A percentile compares a stretch with the other conserved stretches of the same genome.
phyloP scores from a whole-genome alignment of 202 grass and related monocot species.

The Eragrostis tef region DNA sequence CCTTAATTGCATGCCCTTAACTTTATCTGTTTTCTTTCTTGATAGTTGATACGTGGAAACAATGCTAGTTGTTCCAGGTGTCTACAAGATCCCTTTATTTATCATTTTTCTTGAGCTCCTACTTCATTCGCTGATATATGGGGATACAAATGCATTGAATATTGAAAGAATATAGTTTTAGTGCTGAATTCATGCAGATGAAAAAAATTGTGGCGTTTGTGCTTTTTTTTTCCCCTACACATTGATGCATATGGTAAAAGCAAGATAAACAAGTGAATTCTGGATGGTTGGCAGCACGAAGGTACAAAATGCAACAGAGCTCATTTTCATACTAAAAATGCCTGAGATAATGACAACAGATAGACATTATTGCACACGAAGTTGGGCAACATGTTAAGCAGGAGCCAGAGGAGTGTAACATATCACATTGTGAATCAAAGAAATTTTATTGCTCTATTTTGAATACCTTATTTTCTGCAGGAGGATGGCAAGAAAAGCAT shows the following conservation, averaged over 20 bases:
- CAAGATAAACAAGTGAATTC: slow-evolving; percentile 18
- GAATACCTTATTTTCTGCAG: slow-evolving; percentile 46
- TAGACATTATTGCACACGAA: too few species aligned
- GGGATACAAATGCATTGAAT: slow-evolving; percentile 11
- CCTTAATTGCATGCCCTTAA: slow-evolving; percentile 4
- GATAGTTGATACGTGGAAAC: slow-evolving; percentile 17
- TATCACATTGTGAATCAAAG: slow-evolving; percentile 16
- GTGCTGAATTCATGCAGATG: slow-evolving; percentile 3
- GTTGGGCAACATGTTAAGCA: too few species aligned
- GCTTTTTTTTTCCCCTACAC: neutral
- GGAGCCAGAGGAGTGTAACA: slow-evolving; percentile 24
- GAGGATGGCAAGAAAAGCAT: slow-evolving; percentile 87
- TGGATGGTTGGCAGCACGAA: slow-evolving; percentile 28
- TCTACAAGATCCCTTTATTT: slow-evolving; percentile 1
- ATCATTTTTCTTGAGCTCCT: slow-evolving; percentile 9
- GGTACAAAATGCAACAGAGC: neutral
- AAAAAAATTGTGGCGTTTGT: neutral
- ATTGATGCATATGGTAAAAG: slow-evolving; percentile 6
- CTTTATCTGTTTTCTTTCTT: slow-evolving; percentile 39
- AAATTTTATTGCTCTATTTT: neutral
- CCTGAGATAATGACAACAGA: slow-evolving; percentile 2
- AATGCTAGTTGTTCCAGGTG: slow-evolving; percentile 18
- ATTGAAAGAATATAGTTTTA: slow-evolving; percentile 26
- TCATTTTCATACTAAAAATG: slow-evolving; percentile 27
- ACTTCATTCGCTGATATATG: slow-evolving; percentile 5